Conservation (phyloP, 2,329 filamentous ascomycete genomes). For the Scortechinia acanthostroma region DNA sequence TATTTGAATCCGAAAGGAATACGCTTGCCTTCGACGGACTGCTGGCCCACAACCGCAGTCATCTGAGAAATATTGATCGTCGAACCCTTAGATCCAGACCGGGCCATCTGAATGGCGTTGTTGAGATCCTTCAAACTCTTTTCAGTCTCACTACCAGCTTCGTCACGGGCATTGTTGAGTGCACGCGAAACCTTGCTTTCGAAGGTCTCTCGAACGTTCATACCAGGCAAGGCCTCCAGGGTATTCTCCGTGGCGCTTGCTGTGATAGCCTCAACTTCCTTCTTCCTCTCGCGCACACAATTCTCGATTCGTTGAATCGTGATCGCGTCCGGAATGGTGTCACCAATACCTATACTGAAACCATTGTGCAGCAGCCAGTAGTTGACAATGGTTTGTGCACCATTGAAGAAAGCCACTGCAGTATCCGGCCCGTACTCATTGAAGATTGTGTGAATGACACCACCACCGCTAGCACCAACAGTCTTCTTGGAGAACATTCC, state of each 20-base stretch:
- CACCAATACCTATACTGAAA: slow-evolving; percentile 96
- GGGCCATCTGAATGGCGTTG: slow-evolving; percentile 93
- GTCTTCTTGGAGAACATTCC: slow-evolving; percentile 90
- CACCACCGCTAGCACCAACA: slow-evolving; percentile 80
- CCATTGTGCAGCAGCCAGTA: slow-evolving; percentile 96
- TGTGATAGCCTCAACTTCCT: slow-evolving; percentile 71
- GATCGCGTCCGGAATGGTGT: slow-evolving; percentile 82
- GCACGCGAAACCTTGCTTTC: slow-evolving; percentile 94
- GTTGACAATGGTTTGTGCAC: slow-evolving; percentile 86
- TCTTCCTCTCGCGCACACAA: slow-evolving; percentile 76
- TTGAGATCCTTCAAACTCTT: slow-evolving; percentile 90
- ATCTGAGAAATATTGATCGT: slow-evolving; percentile 99
- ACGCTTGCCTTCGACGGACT: slow-evolving; percentile 96
- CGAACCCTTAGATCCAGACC: slow-evolving; percentile 94
- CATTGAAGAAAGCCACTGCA: slow-evolving; percentile 92
- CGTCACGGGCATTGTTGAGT: slow-evolving; percentile 90
- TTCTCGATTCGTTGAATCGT: slow-evolving; percentile 81
- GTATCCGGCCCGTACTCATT: slow-evolving; percentile 84
- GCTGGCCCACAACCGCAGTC: slow-evolving; percentile 94
- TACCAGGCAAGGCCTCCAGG: slow-evolving; percentile 88
- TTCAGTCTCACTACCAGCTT: slow-evolving; percentile 86
- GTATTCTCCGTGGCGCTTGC: slow-evolving; percentile 74
- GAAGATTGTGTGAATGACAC: slow-evolving; percentile 91
- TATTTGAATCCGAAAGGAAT: slow-evolving; percentile 99
- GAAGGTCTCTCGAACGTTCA: slow-evolving; percentile 97